Evolutionary conservation across 768 basidiomycete species (phyloP).

Genomic region (Phanerochaete carnosa): DNA sequence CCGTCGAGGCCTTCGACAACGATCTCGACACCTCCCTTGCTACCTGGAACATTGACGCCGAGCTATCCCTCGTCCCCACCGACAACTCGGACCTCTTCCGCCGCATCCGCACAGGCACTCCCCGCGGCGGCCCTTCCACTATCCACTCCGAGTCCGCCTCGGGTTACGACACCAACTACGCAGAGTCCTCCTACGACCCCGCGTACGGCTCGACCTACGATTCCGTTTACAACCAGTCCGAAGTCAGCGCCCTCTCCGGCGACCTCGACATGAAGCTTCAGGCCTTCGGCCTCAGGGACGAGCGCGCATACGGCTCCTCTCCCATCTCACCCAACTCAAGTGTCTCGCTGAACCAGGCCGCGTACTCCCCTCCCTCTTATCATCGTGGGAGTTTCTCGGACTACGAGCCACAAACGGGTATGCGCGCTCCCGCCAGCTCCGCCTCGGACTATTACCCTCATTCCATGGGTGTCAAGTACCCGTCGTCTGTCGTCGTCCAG

Average conservation of each 20-base stretch:
- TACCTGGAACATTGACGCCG: constrained; percentile 50
- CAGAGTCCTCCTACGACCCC: constrained; percentile 30
- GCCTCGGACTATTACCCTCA: constrained; percentile 44
- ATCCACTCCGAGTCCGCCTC: constrained; percentile 66
- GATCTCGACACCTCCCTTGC: constrained; percentile 75
- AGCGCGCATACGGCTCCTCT: constrained; percentile 42
- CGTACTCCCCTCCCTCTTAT: constrained; percentile 23
- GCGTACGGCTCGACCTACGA: background rate
- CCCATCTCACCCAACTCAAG: constrained; percentile 13
- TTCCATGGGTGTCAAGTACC: constrained; percentile 18
- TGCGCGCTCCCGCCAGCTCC: constrained; percentile 43
- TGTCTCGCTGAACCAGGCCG: constrained; percentile 30
- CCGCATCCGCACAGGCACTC: constrained; percentile 59
- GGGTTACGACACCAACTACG: constrained; percentile 51
- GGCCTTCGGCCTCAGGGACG: constrained; percentile 30
- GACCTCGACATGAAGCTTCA: constrained; percentile 74
- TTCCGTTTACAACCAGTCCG: constrained; percentile 55
- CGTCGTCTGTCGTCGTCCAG: constrained; percentile 19
- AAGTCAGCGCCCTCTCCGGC: constrained; percentile 39
- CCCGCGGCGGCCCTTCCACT: constrained; percentile 71
- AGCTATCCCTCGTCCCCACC: constrained; percentile 52
- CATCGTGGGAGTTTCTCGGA: constrained; percentile 62
- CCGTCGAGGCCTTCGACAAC: constrained; percentile 57
- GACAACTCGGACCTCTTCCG: constrained; percentile 61
- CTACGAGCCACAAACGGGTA: constrained; percentile 49